phyloP scores from a whole-genome alignment of 306 rosid genomes.

The Corylus heterophylla region DNA sequence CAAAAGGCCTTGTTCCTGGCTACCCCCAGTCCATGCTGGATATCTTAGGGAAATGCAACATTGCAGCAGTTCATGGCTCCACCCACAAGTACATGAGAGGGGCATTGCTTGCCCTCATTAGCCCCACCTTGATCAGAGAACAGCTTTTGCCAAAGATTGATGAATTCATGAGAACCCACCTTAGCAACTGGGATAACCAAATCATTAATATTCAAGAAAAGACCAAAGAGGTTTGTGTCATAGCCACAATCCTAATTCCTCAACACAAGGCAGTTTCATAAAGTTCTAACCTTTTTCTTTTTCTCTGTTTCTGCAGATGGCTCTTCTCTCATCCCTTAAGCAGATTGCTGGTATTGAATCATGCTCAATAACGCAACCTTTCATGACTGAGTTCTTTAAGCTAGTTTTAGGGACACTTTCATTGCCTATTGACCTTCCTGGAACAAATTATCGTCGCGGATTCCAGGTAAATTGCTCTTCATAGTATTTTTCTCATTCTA shows the following conservation, averaged over 20 bases:
- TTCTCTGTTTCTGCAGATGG: conserved; percentile 61
- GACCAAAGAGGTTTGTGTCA: conserved; percentile 68
- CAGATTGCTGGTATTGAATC: conserved; percentile 78
- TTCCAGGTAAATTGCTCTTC: conserved; percentile 53
- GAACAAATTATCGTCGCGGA: conserved; percentile 78
- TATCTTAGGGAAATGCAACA: conserved; percentile 82
- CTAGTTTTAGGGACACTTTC: conserved; percentile 89
- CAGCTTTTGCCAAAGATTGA: conserved; percentile 82
- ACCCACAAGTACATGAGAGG: conserved; percentile 92
- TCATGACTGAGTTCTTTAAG: conserved; percentile 81
- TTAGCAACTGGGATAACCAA: conserved; percentile 56
- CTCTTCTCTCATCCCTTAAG: conserved; percentile 72
- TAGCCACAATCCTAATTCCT: background rate
- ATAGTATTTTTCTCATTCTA: background rate
- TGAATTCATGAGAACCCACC: conserved; percentile 70
- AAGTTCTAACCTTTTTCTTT: background rate
- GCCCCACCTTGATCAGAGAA: conserved; percentile 62
- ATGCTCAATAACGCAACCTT: conserved; percentile 39
- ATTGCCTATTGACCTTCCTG: conserved; percentile 89
- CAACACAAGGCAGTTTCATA: background rate
- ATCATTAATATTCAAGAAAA: conserved; percentile 87
- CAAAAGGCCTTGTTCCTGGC: conserved; percentile 95
- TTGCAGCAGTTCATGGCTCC: conserved; percentile 97
- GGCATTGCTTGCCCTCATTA: conserved; percentile 73
- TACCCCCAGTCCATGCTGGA: conserved; percentile 96